Evolutionary conservation across 2,329 filamentous ascomycete genomes (phyloP).

Genomic region (Colletotrichum shisoi): DNA sequence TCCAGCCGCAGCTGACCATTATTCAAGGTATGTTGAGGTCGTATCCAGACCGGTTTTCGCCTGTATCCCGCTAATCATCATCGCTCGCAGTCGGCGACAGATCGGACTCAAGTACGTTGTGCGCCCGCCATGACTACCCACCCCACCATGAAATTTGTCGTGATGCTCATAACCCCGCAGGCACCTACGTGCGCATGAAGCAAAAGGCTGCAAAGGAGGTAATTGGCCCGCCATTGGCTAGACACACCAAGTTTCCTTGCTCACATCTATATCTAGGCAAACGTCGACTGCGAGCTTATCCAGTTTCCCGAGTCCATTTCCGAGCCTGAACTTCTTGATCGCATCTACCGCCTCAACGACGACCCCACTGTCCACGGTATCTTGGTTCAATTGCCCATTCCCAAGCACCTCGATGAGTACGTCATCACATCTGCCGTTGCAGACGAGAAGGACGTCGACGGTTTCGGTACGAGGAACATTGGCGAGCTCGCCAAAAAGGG

Average conservation of each 20-base stretch:
- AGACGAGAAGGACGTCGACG: slow-evolving; percentile 96
- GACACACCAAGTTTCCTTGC: neutral
- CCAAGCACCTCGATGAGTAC: slow-evolving; percentile 89
- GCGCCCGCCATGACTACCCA: slow-evolving; percentile 35
- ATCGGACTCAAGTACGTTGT: slow-evolving; percentile 82
- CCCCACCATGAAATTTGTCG: slow-evolving; percentile 39
- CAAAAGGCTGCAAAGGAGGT: slow-evolving; percentile 94
- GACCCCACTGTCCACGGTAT: slow-evolving; percentile 88
- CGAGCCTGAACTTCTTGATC: slow-evolving; percentile 84
- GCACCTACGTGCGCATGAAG: slow-evolving; percentile 99
- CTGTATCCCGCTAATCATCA: slow-evolving; percentile 27
- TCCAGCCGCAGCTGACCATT: slow-evolving; percentile 89
- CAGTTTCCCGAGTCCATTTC: slow-evolving; percentile 83
- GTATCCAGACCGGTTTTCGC: neutral
- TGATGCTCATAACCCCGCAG: slow-evolving; percentile 57
- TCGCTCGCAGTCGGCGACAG: slow-evolving; percentile 78
- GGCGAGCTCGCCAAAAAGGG: slow-evolving; percentile 96
- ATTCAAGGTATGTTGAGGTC: slow-evolving; percentile 75
- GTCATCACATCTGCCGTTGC: slow-evolving; percentile 87
- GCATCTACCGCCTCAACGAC: slow-evolving; percentile 84
- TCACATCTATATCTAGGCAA: slow-evolving; percentile 67
- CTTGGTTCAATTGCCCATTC: slow-evolving; percentile 90
- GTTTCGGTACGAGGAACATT: slow-evolving; percentile 93
- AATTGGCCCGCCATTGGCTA: slow-evolving; percentile 40
- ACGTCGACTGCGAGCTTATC: slow-evolving; percentile 85